Base-by-base conservation (phyloP, 2,329 filamentous ascomycete species). In the Trichoderma atrobrunneum region DNA sequence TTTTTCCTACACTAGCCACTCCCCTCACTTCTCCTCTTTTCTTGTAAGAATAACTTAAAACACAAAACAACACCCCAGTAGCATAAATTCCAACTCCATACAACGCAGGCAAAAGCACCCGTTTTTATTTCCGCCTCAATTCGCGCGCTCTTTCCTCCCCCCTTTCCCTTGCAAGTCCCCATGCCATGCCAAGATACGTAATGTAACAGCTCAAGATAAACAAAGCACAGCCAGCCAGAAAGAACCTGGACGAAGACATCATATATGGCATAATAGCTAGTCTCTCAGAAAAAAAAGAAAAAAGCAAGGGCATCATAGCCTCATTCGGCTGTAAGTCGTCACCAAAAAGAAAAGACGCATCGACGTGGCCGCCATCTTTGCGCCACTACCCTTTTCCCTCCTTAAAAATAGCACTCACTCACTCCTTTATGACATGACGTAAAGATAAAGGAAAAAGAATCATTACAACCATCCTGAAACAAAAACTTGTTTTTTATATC, bases 391-490 rank as follows among this genome's bases (percentile, higher is more conserved):
- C 32, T 62, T 26, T 16, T 6, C n/a, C 36, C 24, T 11, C 30
- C 64, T 26, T 12, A 28, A 54, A 54, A 70, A 51, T 30, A 30
- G 32, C 57, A 60, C 30, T 11, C 11, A n/a, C 28, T n/a, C 26
- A n/a, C n/a, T 24, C n/a, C 32, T 34, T 60, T 60, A 21, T 34
- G 68, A 64, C 68, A 64, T 71, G 60, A 56, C 60, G 61, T 57
- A 26, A 71, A 54, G n/a, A 61, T 28, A 26, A 48, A 32, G 21
- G 62, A 57, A 48, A 70, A 43, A 36, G 32, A 62, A 61, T 56
- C 68, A 71, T 71, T 71, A 64, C 57, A 34, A 60, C 60, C 70
- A 61, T 39, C 63, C 56, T 60, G n/a, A 67, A 61, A 67, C 63
- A 56, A 2, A 43, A 43, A 48, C 30, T 14, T 21, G n/a, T 34